Base-by-base conservation (phyloP, 1,139 yeast genomes). In the Yamadazyma diddensiae region DNA sequence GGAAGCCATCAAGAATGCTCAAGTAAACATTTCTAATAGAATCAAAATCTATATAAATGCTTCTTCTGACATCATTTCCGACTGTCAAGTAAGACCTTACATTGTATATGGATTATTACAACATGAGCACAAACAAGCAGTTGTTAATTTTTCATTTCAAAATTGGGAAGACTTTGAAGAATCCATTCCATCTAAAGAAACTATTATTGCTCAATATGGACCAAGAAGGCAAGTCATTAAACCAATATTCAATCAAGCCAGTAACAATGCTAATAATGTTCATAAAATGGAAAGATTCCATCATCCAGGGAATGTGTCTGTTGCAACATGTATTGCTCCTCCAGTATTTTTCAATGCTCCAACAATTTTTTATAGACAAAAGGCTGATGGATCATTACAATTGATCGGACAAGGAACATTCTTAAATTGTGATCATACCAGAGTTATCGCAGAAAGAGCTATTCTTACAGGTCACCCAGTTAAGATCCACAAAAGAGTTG, bases 301-400 rank as follows among this genome's bases (percentile, higher is more conserved):
- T 39, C 96, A 88, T 50, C 81, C 78, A 28, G 95, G 94, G n/a
- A 55, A 49, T 35, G 46, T 56, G 17, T 77, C 88, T 3, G 73
- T 90, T 30, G 97, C 96, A 3, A 83, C 97, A 1, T 80, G 90
- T 30, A 80, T 90, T 43, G 92, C 92, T 0, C 98, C 98, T n/a
- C 81, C 82, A 3, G 73, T 82, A 32, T 84, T 92, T 59, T 82
- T 86, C 32, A 85, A 81, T 49, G 72, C 90, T n/a, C 86, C 94
- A 14, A 79, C 83, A n/a, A 62, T 82, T 26, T 82, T 77, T 57
- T 82, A 81, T 67, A 79, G 76, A 50, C 62, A 47, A 25, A 33
- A 31, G 14, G 65, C 62, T 34, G 70, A 70, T 28, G 77, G 77
- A 0, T 41, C 58, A 3, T 54, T 88, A 24, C 83, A 83, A 49